phyloP scores from a whole-genome alignment of 169 alveolate species.

The Eimeria maxima region DNA sequence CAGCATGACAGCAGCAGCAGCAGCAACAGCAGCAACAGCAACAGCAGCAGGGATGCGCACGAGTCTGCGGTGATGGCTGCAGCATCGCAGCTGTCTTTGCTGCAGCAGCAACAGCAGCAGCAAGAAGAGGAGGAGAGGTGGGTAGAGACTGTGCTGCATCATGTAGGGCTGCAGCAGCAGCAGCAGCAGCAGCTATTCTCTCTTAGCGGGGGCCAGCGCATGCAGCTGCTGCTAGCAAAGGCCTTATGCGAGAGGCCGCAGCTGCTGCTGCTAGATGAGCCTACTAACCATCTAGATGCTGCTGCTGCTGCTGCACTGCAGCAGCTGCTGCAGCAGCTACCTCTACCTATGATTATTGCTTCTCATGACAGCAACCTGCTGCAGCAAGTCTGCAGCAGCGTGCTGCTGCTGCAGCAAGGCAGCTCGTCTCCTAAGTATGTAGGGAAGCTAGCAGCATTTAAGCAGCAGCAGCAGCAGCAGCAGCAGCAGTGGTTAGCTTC shows the following conservation, averaged over 20 bases:
- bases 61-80: conserved; percentile 26
- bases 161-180: conserved; percentile 37
- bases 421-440: not conserved
- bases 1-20: not conserved
- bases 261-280: conserved; percentile 95
- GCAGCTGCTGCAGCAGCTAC: conserved; percentile 75
- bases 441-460: conserved; percentile 46
- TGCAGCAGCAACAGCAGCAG: conserved; percentile 72
- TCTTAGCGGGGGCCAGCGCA: conserved; percentile 79
- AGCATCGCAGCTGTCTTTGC: conserved; percentile 55
- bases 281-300: conserved; percentile 96
- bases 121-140: conserved; percentile 40
- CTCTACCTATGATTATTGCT: conserved; percentile 82
- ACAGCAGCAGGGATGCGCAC: conserved; percentile 29
- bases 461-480: conserved; percentile 74
- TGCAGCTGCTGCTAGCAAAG: conserved; percentile 88
- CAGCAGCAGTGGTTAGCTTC: conserved; percentile 39
- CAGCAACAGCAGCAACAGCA: conserved; percentile 42
- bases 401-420: conserved; percentile 70
- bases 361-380: conserved; percentile 84
- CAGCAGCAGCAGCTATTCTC: conserved; percentile 56
- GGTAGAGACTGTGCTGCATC: conserved; percentile 12
- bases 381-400: conserved; percentile 77
- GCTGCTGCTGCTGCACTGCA: conserved; percentile 85
- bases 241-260: conserved; percentile 93